Evolutionary conservation across 768 basidiomycete species (phyloP).

Genomic region (Floccularia luteovirens): DNA sequence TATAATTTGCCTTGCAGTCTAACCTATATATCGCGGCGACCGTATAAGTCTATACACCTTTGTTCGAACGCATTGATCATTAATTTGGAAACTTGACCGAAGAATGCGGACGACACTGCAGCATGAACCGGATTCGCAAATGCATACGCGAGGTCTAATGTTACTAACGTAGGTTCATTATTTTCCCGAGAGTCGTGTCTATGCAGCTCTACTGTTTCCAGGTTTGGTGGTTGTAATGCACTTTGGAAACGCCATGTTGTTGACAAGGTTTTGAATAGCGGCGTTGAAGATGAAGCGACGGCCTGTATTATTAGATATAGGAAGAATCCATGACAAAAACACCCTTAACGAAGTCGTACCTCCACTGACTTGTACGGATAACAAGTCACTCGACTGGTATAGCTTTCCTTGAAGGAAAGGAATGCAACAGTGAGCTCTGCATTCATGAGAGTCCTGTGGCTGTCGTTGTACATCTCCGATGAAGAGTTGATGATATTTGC

Average conservation of each 20-base stretch:
- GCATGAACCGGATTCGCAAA: conserved; percentile 87
- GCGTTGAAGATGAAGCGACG: conserved; percentile 60
- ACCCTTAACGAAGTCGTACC: conserved; percentile 35
- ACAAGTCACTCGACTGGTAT: conserved; percentile 79
- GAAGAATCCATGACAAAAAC: too few species aligned
- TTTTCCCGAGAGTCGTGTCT: conserved; percentile 4
- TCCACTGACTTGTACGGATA: conserved; percentile 71
- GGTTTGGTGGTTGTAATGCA: conserved; percentile 33
- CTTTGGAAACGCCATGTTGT: conserved; percentile 75
- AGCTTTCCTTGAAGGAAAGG: conserved; percentile 80
- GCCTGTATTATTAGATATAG: conserved; percentile 37
- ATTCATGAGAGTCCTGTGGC: conserved; percentile 45
- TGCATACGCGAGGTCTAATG: conserved; percentile 77
- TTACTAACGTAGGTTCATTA: conserved; percentile 64
- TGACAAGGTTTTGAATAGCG: conserved; percentile 64
- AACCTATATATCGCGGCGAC: too few species aligned
- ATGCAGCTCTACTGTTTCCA: not conserved
- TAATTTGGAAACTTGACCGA: conserved; percentile 77
- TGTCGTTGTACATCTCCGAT: conserved; percentile 12
- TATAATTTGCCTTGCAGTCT: not conserved
- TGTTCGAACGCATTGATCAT: conserved; percentile 94
- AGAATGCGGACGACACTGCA: conserved; percentile 74
- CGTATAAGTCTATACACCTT: conserved; percentile 70
- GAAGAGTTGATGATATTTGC: conserved; percentile 53
- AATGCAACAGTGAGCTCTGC: conserved; percentile 89